Evolutionary conservation across 2,329 filamentous ascomycete genomes (phyloP).

Genomic region (Decorospora gaudefroyi): DNA sequence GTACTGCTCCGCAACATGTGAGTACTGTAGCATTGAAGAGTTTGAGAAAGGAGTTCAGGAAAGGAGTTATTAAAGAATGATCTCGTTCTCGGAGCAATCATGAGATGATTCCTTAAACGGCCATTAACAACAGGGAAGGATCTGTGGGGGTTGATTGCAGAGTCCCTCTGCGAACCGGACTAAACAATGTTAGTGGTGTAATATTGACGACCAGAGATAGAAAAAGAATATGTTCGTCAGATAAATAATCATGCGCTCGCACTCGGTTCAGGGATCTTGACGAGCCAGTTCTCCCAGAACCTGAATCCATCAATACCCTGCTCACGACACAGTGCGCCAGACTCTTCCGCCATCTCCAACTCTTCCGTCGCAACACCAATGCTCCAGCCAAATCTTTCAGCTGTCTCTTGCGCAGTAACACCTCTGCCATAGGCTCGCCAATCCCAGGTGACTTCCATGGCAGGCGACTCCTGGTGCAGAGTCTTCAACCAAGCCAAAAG

Average conservation of each 20-base stretch:
- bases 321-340: slow-evolving; percentile 83
- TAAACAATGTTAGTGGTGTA: too few relatives aligned
- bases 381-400: slow-evolving; percentile 93
- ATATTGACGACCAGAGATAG: too few relatives aligned
- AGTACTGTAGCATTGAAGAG: too few relatives aligned
- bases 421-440: slow-evolving; percentile 79
- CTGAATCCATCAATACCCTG: slow-evolving; percentile 87
- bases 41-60: too few relatives aligned
- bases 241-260: background rate
- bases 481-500: slow-evolving; percentile 78
- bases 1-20: too few relatives aligned
- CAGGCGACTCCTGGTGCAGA: slow-evolving; percentile 67
- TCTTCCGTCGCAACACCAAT: slow-evolving; percentile 95
- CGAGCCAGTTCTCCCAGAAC: slow-evolving; percentile 81
- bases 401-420: slow-evolving; percentile 85
- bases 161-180: too few relatives aligned
- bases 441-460: slow-evolving; percentile 72
- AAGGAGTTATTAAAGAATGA: too few relatives aligned
- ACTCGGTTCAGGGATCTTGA: slow-evolving; percentile 19
- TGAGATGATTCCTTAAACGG: too few relatives aligned
- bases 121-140: too few relatives aligned
- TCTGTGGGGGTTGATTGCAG: too few relatives aligned
- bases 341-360: slow-evolving; percentile 95
- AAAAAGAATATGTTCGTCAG: too few relatives aligned
- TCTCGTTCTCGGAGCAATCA: too few relatives aligned